These are phyloP conservation scores for Aureoboletus auriporus DNA, from an alignment of 768 basidiomycete genomes.

Conservation along the genomic window DNA sequence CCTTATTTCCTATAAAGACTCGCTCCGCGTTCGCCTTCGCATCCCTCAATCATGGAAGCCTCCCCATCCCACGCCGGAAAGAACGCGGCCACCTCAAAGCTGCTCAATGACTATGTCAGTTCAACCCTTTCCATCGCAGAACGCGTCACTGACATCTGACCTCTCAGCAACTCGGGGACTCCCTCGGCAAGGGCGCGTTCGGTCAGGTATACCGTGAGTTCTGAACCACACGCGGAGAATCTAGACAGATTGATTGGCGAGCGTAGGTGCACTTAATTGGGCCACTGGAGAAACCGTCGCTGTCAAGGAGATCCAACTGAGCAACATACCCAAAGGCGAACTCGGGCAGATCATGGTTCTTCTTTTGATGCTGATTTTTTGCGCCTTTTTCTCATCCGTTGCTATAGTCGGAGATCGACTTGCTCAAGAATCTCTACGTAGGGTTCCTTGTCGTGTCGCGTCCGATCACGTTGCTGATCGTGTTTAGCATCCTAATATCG, in stretches of 20 bases:
- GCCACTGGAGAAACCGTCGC: slow-evolving; percentile 98
- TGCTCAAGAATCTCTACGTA: slow-evolving; percentile 95
- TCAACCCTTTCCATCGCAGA: background rate
- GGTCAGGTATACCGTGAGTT: slow-evolving; percentile 94
- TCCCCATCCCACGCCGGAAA: slow-evolving; percentile 17
- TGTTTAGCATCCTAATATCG: slow-evolving; percentile 88
- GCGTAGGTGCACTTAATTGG: slow-evolving; percentile 83
- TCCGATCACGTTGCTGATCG: slow-evolving; percentile 11
- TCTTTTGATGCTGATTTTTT: background rate
- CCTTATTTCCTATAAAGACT: slow-evolving; percentile 8
- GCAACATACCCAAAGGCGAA: slow-evolving; percentile 90
- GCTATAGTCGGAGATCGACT: slow-evolving; percentile 87
- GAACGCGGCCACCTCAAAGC: slow-evolving; percentile 41
- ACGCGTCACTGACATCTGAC: slow-evolving; percentile 7
- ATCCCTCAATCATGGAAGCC: slow-evolving; percentile 18
- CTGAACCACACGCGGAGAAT: slow-evolving; percentile 33
- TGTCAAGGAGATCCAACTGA: slow-evolving; percentile 94
- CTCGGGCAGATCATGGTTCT: slow-evolving; percentile 94
- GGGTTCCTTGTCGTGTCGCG: slow-evolving; percentile 17
- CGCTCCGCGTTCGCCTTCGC: background rate
- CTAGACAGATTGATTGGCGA: slow-evolving; percentile 62
- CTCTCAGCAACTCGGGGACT: slow-evolving; percentile 88
- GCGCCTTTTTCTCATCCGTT: slow-evolving; percentile 5
- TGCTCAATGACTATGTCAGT: slow-evolving; percentile 64
- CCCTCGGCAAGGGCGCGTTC: slow-evolving; percentile 93